Evolutionary conservation across 2,329 filamentous ascomycete species (phyloP).

Genomic region (Tolypocladium paradoxum): DNA sequence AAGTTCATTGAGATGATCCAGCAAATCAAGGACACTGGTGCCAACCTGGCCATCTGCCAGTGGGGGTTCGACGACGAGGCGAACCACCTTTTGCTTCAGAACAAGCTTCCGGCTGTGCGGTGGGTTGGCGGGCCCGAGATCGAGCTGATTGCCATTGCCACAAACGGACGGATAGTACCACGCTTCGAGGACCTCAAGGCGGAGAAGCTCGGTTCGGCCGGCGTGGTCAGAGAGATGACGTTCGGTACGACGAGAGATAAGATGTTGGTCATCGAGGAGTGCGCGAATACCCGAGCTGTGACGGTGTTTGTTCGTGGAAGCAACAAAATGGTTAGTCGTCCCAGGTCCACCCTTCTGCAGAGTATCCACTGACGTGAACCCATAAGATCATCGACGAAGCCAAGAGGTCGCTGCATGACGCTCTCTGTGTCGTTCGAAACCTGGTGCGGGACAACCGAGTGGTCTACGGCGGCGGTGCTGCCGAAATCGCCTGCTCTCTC

Average conservation of each 20-base stretch:
- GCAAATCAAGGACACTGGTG: conserved; percentile 93
- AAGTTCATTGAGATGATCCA: conserved; percentile 99
- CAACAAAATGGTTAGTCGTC: conserved; percentile 84
- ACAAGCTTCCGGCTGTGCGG: conserved; percentile 86
- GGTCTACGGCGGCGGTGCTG: conserved; percentile 92
- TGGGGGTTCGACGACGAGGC: conserved; percentile 99
- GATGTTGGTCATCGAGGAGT: conserved; percentile 99
- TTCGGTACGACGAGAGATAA: conserved; percentile 98
- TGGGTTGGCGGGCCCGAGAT: conserved; percentile 99
- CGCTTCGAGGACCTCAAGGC: conserved; percentile 88
- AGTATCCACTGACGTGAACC: not conserved
- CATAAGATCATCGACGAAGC: conserved; percentile 93
- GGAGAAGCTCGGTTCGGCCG: conserved; percentile 84
- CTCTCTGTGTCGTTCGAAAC: conserved; percentile 94
- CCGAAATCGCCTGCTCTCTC: conserved; percentile 92
- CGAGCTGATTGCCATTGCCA: conserved; percentile 95
- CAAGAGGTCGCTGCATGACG: conserved; percentile 93
- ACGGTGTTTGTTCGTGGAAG: conserved; percentile 93
- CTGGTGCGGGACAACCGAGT: conserved; percentile 92
- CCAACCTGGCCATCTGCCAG: conserved; percentile 96
- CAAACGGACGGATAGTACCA: conserved; percentile 94
- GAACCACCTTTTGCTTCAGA: conserved; percentile 93
- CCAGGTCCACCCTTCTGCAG: not conserved
- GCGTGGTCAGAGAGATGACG: conserved; percentile 84
- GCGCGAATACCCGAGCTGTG: conserved; percentile 92